A percentile compares a stretch with the other conserved stretches of the same genome.
These are phyloP conservation scores for Albatrellus sp. DNA, from an alignment of 1,284 basidiomycete genomes.

Conservation along the genomic window DNA sequence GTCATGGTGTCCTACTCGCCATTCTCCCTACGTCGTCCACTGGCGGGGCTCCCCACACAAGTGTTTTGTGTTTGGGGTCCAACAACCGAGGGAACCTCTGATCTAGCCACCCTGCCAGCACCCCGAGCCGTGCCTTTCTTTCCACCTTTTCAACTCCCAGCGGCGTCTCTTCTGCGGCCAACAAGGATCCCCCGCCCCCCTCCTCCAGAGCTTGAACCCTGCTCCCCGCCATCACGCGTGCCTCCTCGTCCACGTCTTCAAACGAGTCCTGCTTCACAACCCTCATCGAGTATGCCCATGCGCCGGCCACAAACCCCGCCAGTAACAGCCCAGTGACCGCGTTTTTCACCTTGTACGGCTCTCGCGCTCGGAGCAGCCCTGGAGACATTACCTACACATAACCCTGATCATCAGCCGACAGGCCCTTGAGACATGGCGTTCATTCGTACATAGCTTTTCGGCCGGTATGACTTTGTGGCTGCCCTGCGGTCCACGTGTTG, in stretches of 20 bases:
- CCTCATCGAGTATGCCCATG: conserved; percentile 88
- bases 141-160: conserved; percentile 4
- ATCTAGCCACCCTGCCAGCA: conserved; percentile 31
- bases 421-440: background rate
- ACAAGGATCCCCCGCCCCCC: conserved; percentile 11
- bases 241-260: conserved; percentile 73
- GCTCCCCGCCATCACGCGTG: conserved; percentile 34
- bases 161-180: background rate
- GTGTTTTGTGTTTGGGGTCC: conserved; percentile 45
- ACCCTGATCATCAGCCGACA: too few relatives aligned
- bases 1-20: conserved; percentile 11
- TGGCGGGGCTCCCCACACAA: conserved; percentile 60
- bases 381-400: conserved; percentile 63
- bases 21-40: conserved; percentile 42
- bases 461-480: conserved; percentile 15
- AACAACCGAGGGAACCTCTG: conserved; percentile 34
- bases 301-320: conserved; percentile 66
- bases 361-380: conserved; percentile 77
- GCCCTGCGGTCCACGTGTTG: conserved; percentile 12
- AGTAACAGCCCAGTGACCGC: conserved; percentile 67
- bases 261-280: conserved; percentile 92
- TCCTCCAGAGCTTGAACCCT: conserved; percentile 19
- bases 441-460: conserved; percentile 15
- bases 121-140: conserved; percentile 18
- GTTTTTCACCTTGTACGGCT: conserved; percentile 74